Base-by-base conservation (phyloP, 2,329 filamentous ascomycete genomes). In the Colletotrichum theobromicola region DNA sequence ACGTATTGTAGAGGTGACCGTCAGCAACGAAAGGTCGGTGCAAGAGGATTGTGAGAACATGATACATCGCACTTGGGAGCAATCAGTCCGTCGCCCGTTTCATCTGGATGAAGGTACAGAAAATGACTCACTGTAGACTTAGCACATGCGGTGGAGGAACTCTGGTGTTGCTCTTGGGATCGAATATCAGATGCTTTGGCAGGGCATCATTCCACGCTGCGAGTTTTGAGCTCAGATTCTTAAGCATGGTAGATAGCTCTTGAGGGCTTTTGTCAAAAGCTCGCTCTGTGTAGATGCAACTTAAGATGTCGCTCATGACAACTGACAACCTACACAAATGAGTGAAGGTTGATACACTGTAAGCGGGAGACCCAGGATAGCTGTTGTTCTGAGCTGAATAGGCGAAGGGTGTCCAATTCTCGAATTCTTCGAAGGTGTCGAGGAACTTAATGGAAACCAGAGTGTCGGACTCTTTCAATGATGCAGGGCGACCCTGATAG, bases 1-100 rank as follows among this genome's bases (percentile, higher is more conserved):
- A 83, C 0, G 85, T 85, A 42, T 79, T 84, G 74, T 87, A 85
- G 0, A 89, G 82, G 72, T 90, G 87, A 0, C 86, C 87, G 24
- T 88, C 86, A 5, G 85, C 83, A 5, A 90, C 85, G 30, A 90
- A 89, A 0, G 88, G 89, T 8, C 87, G 87, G 74, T 90, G 88
- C 0, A 91, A 82, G 0, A 91, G 85, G 7, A 91, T 90, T 2
- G 87, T 78, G 0, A 90, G 82, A 0, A 88, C 87, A 68, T 90
- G 84, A 53, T 88, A 88, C 78, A 89, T 86, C 5, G 88, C 84
- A 50, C 83, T 83, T 2, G 15, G 5, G 18, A 13, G 12, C n/a
- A 1, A 10, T 73, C 16, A 73, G 66, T n/a, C 21, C 13, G 26
- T 2, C 1, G 1, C 6, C 7, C 4, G 35, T 28, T 18, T n/a